Conservation (phyloP, 768 basidiomycete species). For the Tylopilus plumbeoviolaceoides region DNA sequence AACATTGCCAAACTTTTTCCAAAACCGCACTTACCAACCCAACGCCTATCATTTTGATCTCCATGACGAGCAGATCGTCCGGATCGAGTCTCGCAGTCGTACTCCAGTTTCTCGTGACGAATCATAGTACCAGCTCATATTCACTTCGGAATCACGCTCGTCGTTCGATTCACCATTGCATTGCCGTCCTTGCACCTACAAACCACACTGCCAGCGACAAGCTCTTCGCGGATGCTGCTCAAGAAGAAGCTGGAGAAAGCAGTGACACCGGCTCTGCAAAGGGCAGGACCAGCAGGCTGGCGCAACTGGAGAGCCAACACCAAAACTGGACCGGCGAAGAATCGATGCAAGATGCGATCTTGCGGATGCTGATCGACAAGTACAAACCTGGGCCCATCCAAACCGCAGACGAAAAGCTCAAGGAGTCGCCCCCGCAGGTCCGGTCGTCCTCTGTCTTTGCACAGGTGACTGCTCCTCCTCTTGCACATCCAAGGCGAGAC, state of each 20-base stretch:
- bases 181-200: slow-evolving; percentile 1
- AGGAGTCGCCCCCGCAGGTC: slow-evolving; percentile 42
- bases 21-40: background rate
- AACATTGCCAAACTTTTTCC: background rate
- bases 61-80: background rate
- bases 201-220: slow-evolving; percentile 47
- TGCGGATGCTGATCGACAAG: slow-evolving; percentile 84
- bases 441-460: slow-evolving; percentile 8
- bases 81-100: background rate
- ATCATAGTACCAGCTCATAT: background rate
- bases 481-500: slow-evolving; percentile 4
- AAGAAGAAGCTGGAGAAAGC: slow-evolving; percentile 44
- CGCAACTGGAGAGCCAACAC: slow-evolving; percentile 41
- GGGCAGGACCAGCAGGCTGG: slow-evolving; percentile 17
- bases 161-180: slow-evolving; percentile 1
- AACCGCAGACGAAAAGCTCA: slow-evolving; percentile 65
- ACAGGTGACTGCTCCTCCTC: background rate
- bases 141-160: background rate
- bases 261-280: slow-evolving; percentile 5
- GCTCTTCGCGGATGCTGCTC: slow-evolving; percentile 61
- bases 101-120: background rate
- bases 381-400: slow-evolving; percentile 69
- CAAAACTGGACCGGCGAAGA: slow-evolving; percentile 82
- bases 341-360: slow-evolving; percentile 59
- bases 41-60: background rate